These are phyloP conservation scores for Hyaloscypha finlandica DNA, from an alignment of 495 filamentous ascomycete genomes.

Conservation along the genomic window DNA sequence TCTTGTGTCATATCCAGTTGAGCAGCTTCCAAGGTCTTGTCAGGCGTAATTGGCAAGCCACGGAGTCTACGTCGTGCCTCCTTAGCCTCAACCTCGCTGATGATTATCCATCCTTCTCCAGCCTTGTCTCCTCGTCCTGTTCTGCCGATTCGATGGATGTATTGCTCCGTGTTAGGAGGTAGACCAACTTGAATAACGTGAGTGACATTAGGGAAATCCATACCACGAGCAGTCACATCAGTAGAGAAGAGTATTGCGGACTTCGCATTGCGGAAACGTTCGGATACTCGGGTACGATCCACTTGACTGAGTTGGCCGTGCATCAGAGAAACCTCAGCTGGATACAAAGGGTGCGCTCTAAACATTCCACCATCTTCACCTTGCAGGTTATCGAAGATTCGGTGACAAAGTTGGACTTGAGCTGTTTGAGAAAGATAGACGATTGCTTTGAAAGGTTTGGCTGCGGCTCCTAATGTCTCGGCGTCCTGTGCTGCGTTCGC, in stretches of 20 bases:
- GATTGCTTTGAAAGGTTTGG: slow-evolving; percentile 86
- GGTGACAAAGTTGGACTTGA: slow-evolving; percentile 62
- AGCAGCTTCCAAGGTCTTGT: slow-evolving; percentile 55
- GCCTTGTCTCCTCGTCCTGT: slow-evolving; percentile 69
- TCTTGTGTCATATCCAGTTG: slow-evolving; percentile 53
- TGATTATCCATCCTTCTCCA: slow-evolving; percentile 79
- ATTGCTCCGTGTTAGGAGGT: slow-evolving; percentile 72
- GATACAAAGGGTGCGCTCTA: slow-evolving; percentile 44
- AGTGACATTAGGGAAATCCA: slow-evolving; percentile 95
- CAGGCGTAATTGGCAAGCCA: slow-evolving; percentile 65
- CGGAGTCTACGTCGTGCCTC: slow-evolving; percentile 52
- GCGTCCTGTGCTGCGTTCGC: slow-evolving; percentile 35
- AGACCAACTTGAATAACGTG: slow-evolving; percentile 85
- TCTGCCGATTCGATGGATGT: slow-evolving; percentile 87
- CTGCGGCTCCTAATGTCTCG: slow-evolving; percentile 23
- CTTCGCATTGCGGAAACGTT: slow-evolving; percentile 63
- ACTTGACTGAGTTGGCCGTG: slow-evolving; percentile 77
- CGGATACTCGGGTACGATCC: slow-evolving; percentile 64
- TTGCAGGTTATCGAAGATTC: slow-evolving; percentile 58
- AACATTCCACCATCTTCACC: slow-evolving; percentile 29
- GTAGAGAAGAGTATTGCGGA: slow-evolving; percentile 84
- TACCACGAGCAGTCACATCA: slow-evolving; percentile 92
- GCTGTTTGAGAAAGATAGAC: slow-evolving; percentile 83
- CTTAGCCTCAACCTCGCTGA: slow-evolving; percentile 59
- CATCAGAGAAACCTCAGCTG: slow-evolving; percentile 62